Evolutionary conservation across 257 asterid species (phyloP).

Genomic region (Nicotiana obtusifolia): DNA sequence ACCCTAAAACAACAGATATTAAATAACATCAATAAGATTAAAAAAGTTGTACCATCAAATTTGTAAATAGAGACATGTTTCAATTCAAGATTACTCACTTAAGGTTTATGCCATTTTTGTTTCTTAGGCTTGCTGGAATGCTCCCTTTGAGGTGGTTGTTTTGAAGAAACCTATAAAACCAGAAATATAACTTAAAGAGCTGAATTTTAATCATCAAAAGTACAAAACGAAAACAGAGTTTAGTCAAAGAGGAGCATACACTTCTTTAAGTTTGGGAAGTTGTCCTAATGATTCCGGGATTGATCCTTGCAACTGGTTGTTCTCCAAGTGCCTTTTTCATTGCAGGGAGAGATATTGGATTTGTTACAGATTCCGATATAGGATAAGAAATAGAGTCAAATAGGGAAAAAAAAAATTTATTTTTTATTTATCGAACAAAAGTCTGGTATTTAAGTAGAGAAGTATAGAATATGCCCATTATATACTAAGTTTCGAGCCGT

Average conservation of each 20-base stretch:
- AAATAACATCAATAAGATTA: background rate
- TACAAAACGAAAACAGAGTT: background rate
- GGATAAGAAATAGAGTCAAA: conserved; percentile 1
- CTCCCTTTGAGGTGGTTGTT: conserved; percentile 50
- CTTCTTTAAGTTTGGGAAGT: conserved; percentile 55
- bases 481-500: background rate
- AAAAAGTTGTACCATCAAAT: no score
- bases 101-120: conserved; percentile 32
- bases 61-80: background rate
- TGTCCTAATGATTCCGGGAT: conserved; percentile 51
- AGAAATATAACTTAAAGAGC: background rate
- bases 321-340: conserved; percentile 62
- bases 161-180: conserved; percentile 50
- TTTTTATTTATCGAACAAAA: background rate
- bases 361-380: background rate
- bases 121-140: conserved; percentile 41
- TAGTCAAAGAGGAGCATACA: conserved; percentile 31
- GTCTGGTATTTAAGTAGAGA: background rate
- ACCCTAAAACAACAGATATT: conserved; percentile 21
- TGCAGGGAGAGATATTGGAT: background rate
- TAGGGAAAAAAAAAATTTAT: background rate
- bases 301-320: conserved; percentile 61
- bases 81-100: conserved; percentile 27
- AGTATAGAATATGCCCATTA: background rate
- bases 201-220: background rate